Base-by-base conservation (phyloP, 345 rosid genomes). In the Brassica rapa region DNA sequence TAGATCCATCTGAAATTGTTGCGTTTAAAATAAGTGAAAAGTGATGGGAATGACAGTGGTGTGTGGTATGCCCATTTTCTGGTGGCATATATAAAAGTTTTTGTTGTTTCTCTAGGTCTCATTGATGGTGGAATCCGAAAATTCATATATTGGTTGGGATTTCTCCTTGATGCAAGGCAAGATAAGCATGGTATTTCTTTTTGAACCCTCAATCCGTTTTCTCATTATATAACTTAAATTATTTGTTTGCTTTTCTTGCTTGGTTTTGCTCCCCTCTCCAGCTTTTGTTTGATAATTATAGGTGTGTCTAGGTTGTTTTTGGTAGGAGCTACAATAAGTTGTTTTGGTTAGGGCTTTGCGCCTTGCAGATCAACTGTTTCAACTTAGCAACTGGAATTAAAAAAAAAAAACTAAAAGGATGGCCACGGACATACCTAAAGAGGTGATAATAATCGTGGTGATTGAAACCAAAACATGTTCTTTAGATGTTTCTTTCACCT, bases 121-220 rank as follows among this genome's bases (percentile, higher is more conserved):
- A 14, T 75, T 94, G 83, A 69, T 76, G 4, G 98, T 92, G 87
- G 98, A 94, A 62, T 85, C 97, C 2, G 77, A 91, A 72, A 94
- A 94, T 85, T 94, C 98, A 0, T 94, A 91, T 77, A 88, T 94
- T 78, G 98, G 95, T 76, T 94, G 98, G 98, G 97, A 94, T 86
- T 94, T 92, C 85, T 86, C 89, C 66, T 56, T 94, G 84, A 80
- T 84, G 33, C 98, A 89, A 86, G 93, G 97, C 81, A 92, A 89
- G 84, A 84, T 92, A 56, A 94, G 71, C 82, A 60, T 88, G 97
- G 98, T 94, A 89, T 61, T 75, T 39, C 70, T 77, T 39, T 65
- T 15, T 76, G 29, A 66, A 77, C 76, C 80, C 43, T 77, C 71
- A 30, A 9, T 72, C 51, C 37, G 71, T 70, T 70, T 41, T 32